These are phyloP conservation scores for Pestalotiopsis fici DNA, from an alignment of 2,329 filamentous ascomycete genomes.

Conservation along the genomic window DNA sequence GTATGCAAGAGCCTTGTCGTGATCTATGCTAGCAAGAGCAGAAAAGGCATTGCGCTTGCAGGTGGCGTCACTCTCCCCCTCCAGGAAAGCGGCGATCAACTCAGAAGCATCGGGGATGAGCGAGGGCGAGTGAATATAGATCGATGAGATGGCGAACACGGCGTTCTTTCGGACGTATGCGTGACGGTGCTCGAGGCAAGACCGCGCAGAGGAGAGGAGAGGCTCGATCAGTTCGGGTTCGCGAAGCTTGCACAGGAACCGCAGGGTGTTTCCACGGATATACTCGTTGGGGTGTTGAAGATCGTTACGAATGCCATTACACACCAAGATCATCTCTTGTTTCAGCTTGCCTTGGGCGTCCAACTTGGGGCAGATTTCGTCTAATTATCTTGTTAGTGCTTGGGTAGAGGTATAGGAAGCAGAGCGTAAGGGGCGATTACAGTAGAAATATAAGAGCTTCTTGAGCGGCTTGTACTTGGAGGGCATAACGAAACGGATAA, in stretches of 20 bases:
- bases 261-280: conserved; percentile 95
- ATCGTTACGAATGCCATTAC: conserved; percentile 97
- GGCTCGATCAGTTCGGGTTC: conserved; percentile 97
- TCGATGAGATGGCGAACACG: conserved; percentile 90
- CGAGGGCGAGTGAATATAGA: conserved; percentile 85
- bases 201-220: conserved; percentile 85
- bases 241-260: conserved; percentile 94
- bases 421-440: conserved; percentile 39
- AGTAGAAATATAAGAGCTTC: conserved; percentile 99
- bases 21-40: conserved; percentile 85
- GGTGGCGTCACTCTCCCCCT: conserved; percentile 87
- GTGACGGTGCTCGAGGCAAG: conserved; percentile 93
- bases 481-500: conserved; percentile 99
- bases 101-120: conserved; percentile 96
- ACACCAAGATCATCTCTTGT: conserved; percentile 99
- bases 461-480: conserved; percentile 95
- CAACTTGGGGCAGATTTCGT: conserved; percentile 93
- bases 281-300: conserved; percentile 98
- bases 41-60: conserved; percentile 99
- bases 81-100: conserved; percentile 85
- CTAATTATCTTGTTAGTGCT: background rate
- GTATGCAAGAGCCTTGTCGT: conserved; percentile 88
- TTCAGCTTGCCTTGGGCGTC: conserved; percentile 92
- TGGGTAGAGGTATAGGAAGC: background rate
- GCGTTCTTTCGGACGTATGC: conserved; percentile 98